A percentile compares a stretch with the other conserved stretches of the same genome.
These are phyloP conservation scores for Microstroma glucosiphilum DNA, from an alignment of 1,284 basidiomycete species.

Conservation along the genomic window DNA sequence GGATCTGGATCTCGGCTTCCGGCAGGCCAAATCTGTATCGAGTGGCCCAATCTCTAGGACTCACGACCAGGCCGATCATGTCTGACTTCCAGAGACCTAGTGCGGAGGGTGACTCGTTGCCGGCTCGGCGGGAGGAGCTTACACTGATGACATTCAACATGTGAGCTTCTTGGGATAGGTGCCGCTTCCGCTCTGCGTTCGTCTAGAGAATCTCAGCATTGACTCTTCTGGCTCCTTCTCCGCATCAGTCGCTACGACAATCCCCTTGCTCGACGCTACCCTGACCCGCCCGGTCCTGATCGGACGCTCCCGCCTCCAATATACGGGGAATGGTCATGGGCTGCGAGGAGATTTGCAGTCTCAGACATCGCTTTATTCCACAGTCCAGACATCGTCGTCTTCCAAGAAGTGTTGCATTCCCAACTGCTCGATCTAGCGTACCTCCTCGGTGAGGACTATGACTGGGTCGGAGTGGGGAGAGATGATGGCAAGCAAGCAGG, in stretches of 20 bases:
- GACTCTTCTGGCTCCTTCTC: no score
- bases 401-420: constrained; percentile 33
- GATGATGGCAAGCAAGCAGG: constrained; percentile 24
- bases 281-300: not conserved
- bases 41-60: not conserved
- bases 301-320: constrained; percentile 10
- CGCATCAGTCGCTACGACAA: not conserved
- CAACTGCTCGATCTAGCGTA: constrained; percentile 12
- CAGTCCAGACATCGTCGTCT: constrained; percentile 30
- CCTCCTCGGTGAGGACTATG: constrained; percentile 21
- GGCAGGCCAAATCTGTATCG: not conserved
- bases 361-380: constrained; percentile 26
- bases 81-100: not conserved
- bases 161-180: no score
- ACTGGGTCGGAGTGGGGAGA: constrained; percentile 25
- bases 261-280: not conserved
- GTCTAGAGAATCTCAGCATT: no score
- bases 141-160: constrained; percentile 1
- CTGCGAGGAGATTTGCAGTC: constrained; percentile 20
- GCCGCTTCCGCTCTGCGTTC: no score
- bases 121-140: not conserved
- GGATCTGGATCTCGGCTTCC: not conserved
- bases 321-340: constrained; percentile 26
- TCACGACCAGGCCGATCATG: not conserved
- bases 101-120: not conserved